Conservation (phyloP, 2,329 filamentous ascomycete genomes). For the Phaeomoniella chlamydospora region DNA sequence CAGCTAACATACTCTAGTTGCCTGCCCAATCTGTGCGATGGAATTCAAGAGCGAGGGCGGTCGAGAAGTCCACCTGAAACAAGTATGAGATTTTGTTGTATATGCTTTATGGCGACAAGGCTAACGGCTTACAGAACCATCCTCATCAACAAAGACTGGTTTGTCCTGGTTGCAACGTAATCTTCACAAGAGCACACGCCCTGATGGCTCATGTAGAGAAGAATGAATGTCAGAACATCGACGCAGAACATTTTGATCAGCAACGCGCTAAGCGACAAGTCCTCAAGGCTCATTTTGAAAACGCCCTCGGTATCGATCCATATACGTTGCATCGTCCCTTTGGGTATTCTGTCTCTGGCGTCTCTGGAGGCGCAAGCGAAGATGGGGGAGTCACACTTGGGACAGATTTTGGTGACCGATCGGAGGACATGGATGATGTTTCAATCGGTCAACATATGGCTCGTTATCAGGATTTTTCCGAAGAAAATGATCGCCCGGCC, state of each 20-base stretch:
- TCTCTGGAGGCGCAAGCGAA: too few relatives aligned
- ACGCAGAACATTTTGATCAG: conserved; percentile 26
- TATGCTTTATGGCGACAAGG: background rate
- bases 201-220: conserved; percentile 41
- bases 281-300: conserved; percentile 18
- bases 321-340: background rate
- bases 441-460: background rate
- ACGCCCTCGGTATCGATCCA: background rate
- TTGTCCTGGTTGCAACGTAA: conserved; percentile 31
- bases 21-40: conserved; percentile 40
- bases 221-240: conserved; percentile 32
- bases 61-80: conserved; percentile 34
- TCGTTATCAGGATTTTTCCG: background rate
- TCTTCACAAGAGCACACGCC: conserved; percentile 32
- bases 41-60: conserved; percentile 41
- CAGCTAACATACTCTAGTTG: conserved; percentile 20
- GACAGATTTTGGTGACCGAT: background rate
- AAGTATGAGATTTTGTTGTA: conserved; percentile 19
- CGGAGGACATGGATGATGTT: background rate
- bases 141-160: conserved; percentile 31
- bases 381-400: background rate
- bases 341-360: background rate
- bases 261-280: conserved; percentile 36
- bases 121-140: conserved; percentile 25
- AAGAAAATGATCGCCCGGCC: background rate